Conservation (phyloP, 2,329 filamentous ascomycete genomes). For the Cercospora zeina region DNA sequence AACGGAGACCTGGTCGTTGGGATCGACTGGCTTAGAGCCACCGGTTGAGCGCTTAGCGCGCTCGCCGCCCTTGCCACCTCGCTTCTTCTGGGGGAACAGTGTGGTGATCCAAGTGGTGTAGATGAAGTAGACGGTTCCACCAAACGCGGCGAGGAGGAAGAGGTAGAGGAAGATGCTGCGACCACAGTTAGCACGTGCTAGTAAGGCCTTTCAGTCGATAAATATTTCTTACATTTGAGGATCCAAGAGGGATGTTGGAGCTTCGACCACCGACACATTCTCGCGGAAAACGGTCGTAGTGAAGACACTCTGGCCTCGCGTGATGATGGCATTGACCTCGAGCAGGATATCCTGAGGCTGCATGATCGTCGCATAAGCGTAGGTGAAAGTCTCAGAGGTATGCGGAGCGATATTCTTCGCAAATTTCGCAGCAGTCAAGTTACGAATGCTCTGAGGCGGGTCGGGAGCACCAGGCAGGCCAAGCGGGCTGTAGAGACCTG, state of each 20-base stretch:
- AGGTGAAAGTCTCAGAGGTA: slow-evolving; percentile 73
- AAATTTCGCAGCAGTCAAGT: slow-evolving; percentile 78
- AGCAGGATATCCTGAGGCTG: slow-evolving; percentile 85
- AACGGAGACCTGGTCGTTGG: slow-evolving; percentile 58
- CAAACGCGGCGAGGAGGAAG: slow-evolving; percentile 77
- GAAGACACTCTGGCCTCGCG: slow-evolving; percentile 68
- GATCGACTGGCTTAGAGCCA: slow-evolving; percentile 68
- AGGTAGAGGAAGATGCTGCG: slow-evolving; percentile 93
- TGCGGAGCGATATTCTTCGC: slow-evolving; percentile 72
- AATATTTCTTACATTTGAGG: slow-evolving; percentile 77
- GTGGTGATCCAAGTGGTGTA: slow-evolving; percentile 98
- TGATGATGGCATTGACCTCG: slow-evolving; percentile 72
- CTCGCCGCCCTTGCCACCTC: slow-evolving; percentile 63
- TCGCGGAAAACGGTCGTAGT: slow-evolving; percentile 79
- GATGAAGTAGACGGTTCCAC: slow-evolving; percentile 85
- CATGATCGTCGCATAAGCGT: slow-evolving; percentile 85
- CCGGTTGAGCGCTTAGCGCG: slow-evolving; percentile 61
- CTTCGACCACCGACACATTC: slow-evolving; percentile 82
- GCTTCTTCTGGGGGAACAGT: slow-evolving; percentile 82
- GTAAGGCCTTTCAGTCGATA: not conserved
- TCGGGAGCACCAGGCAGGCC: slow-evolving; percentile 53
- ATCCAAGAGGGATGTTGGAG: slow-evolving; percentile 87
- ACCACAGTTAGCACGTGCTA: not conserved
- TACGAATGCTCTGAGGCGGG: slow-evolving; percentile 67
- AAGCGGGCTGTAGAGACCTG: slow-evolving; percentile 64